These are phyloP conservation scores for Mycena galopus DNA, from an alignment of 768 basidiomycete genomes.

Conservation along the genomic window DNA sequence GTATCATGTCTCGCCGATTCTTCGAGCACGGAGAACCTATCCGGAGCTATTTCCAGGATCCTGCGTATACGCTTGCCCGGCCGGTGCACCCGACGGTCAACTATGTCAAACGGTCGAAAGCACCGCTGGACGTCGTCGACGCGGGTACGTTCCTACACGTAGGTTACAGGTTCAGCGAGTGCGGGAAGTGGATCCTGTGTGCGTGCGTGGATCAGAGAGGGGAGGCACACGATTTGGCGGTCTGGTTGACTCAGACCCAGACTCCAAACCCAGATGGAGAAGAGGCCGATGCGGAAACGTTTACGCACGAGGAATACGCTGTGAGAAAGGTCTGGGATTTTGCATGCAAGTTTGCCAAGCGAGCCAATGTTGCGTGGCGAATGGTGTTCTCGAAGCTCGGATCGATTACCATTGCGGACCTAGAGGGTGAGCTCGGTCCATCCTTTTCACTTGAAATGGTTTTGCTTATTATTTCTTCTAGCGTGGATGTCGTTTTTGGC, in stretches of 20 bases:
- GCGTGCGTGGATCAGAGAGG: slow-evolving; percentile 84
- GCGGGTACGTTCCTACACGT: slow-evolving; percentile 79
- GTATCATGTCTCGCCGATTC: slow-evolving; percentile 69
- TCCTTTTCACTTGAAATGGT: slow-evolving; percentile 11
- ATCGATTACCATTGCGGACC: slow-evolving; percentile 66
- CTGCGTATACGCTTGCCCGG: slow-evolving; percentile 60
- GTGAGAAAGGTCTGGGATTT: slow-evolving; percentile 81
- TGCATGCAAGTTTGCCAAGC: slow-evolving; percentile 68
- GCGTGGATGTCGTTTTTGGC: slow-evolving; percentile 75
- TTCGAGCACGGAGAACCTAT: slow-evolving; percentile 54
- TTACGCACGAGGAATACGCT: slow-evolving; percentile 60
- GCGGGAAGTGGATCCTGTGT: slow-evolving; percentile 84
- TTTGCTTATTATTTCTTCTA: slow-evolving; percentile 45
- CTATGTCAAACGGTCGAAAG: slow-evolving; percentile 54
- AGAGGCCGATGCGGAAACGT: slow-evolving; percentile 45
- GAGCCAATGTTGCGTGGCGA: slow-evolving; percentile 84
- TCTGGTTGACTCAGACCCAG: slow-evolving; percentile 71
- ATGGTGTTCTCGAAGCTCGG: slow-evolving; percentile 81
- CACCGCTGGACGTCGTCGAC: slow-evolving; percentile 61
- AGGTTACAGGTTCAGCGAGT: slow-evolving; percentile 75
- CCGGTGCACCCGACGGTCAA: slow-evolving; percentile 54
- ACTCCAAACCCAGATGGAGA: slow-evolving; percentile 39
- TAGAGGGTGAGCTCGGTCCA: slow-evolving; percentile 72
- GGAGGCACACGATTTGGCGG: slow-evolving; percentile 76
- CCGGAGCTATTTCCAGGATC: slow-evolving; percentile 71